Conservation (phyloP, 2,329 filamentous ascomycete species). For the Aspergillus clavatus region DNA sequence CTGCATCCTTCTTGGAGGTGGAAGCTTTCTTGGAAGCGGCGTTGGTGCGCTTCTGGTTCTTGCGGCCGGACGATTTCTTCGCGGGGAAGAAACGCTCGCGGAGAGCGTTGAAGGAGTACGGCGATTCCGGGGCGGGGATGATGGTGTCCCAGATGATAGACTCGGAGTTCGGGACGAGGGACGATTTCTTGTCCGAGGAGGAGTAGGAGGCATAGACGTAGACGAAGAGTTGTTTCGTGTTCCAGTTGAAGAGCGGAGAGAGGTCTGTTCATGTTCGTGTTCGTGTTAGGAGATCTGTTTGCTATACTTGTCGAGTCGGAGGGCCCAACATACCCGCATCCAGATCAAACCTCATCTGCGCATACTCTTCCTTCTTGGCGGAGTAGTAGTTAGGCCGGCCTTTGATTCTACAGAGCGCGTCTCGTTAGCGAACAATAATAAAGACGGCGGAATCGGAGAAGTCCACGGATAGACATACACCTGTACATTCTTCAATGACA, state of each 20-base stretch:
- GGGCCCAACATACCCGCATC: constrained; percentile 56
- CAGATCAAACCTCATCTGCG: constrained; percentile 86
- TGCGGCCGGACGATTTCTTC: constrained; percentile 6
- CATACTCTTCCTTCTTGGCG: constrained; percentile 89
- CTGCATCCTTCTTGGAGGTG: constrained; percentile 6
- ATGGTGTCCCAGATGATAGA: constrained; percentile 96
- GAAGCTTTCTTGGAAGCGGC: not conserved
- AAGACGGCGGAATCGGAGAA: not conserved
- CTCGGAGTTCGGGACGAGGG: constrained; percentile 41
- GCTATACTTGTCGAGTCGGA: not conserved
- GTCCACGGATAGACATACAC: constrained; percentile 74
- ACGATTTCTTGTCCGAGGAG: constrained; percentile 27
- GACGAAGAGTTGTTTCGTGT: constrained; percentile 97
- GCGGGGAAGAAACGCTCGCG: constrained; percentile 33
- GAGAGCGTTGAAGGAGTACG: constrained; percentile 38
- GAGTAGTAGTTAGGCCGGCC: constrained; percentile 96
- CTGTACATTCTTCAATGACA: constrained; percentile 61
- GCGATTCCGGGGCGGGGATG: constrained; percentile 61
- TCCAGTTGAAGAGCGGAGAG: constrained; percentile 93
- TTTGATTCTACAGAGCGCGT: constrained; percentile 57
- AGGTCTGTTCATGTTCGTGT: too few relatives aligned
- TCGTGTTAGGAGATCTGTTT: not conserved
- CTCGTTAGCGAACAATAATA: not conserved
- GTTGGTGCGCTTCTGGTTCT: not conserved
- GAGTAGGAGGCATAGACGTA: constrained; percentile 80